Evolutionary conservation across 140 eudicot species (phyloP).

Genomic region (Bidens hawaiensis): DNA sequence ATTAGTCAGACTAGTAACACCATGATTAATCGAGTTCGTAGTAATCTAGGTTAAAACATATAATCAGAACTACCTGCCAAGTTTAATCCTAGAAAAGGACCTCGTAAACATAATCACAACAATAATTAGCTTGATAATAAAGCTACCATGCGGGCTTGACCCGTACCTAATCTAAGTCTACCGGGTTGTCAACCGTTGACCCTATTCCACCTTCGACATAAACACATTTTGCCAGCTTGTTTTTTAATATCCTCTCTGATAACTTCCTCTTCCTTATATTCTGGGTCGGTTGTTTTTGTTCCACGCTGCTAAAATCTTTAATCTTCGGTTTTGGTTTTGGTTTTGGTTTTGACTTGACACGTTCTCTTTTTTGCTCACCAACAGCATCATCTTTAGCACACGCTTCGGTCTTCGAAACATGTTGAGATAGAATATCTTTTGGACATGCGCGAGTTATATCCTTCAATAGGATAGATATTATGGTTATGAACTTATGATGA

Average conservation of each 20-base stretch:
- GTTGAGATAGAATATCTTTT: background rate
- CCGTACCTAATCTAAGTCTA: background rate
- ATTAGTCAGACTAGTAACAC: background rate
- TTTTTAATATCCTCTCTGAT: conserved; percentile 21
- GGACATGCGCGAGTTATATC: background rate
- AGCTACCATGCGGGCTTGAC: background rate
- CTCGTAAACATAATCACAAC: background rate
- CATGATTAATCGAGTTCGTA: background rate
- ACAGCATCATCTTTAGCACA: background rate
- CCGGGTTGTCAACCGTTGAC: background rate
- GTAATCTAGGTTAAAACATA: background rate
- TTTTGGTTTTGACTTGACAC: background rate
- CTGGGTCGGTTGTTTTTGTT: conserved; percentile 1
- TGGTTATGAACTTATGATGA: conserved; percentile 1
- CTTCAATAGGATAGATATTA: conserved; percentile 4
- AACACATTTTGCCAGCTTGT: conserved; percentile 9
- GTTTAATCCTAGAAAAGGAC: background rate
- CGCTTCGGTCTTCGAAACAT: background rate
- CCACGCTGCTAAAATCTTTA: background rate
- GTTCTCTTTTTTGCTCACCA: background rate
- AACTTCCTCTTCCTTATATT: conserved; percentile 3
- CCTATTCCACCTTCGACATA: conserved; percentile 22
- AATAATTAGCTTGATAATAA: background rate
- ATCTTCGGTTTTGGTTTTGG: background rate
- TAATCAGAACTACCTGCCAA: background rate